These are phyloP conservation scores for Triticum timopheevii DNA, from an alignment of 176 grass and related monocot species.

Conservation along the genomic window DNA sequence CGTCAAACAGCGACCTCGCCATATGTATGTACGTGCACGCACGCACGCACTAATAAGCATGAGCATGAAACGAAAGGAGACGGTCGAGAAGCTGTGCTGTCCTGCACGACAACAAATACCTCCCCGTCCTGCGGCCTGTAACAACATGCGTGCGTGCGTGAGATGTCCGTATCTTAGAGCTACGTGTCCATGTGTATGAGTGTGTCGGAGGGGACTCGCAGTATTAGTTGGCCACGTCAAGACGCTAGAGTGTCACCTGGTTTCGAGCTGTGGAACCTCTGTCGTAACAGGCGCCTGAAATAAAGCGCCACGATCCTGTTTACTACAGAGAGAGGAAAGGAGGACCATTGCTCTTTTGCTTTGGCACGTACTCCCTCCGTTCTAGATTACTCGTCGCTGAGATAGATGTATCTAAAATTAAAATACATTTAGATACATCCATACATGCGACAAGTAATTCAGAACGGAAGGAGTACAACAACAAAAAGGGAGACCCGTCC, in stretches of 20 bases:
- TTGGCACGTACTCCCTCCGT: not conserved
- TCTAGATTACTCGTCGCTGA: no score
- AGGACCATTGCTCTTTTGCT: not conserved
- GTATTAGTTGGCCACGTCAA: not conserved
- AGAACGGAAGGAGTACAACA: no score
- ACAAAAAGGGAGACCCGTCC: not conserved
- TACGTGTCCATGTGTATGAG: not conserved
- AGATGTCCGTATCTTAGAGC: not conserved
- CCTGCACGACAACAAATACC: not conserved
- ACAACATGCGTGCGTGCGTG: not conserved
- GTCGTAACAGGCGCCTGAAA: not conserved
- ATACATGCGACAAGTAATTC: no score
- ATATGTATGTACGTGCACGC: constrained; percentile 1
- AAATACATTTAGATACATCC: no score
- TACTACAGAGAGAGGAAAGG: not conserved
- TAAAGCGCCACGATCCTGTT: no score
- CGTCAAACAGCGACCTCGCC: constrained; percentile 1
- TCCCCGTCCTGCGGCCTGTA: not conserved
- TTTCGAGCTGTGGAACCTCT: not conserved
- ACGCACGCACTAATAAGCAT: not conserved
- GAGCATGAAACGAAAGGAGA: not conserved
- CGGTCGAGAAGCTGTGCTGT: not conserved
- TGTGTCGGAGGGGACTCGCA: not conserved
- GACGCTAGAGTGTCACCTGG: not conserved
- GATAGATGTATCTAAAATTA: no score